A percentile compares a stretch with the other conserved stretches of the same genome.
phyloP scores from a whole-genome alignment of 331 rosid species.

The Malus hybrid region DNA sequence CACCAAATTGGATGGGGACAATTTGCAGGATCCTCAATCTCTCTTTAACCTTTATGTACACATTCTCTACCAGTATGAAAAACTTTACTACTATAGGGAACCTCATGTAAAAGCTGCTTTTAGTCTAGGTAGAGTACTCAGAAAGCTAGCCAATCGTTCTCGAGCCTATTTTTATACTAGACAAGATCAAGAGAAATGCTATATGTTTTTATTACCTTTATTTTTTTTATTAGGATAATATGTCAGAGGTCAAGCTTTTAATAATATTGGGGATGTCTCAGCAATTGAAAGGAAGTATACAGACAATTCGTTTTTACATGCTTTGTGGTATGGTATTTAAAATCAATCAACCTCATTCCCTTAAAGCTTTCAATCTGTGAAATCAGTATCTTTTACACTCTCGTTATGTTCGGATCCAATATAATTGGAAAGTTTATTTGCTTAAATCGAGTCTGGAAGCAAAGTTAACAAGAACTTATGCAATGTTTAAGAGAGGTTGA shows the following conservation, averaged over 20 bases:
- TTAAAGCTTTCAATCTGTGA: no score
- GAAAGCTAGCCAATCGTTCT: neutral
- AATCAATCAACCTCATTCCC: no score
- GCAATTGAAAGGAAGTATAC: neutral
- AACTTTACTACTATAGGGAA: conserved; percentile 22
- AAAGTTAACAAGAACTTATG: neutral
- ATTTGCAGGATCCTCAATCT: neutral
- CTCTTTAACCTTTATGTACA: conserved; percentile 18
- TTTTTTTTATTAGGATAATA: no score
- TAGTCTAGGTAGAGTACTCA: conserved; percentile 1
- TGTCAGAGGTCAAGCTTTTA: conserved; percentile 1
- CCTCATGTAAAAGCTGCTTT: conserved; percentile 6
- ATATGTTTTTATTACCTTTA: no score
- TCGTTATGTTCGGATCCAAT: neutral
- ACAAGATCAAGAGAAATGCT: neutral
- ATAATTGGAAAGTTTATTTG: neutral
- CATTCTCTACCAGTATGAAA: conserved; percentile 28
- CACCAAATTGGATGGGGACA: conserved; percentile 10
- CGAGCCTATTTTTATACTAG: no score
- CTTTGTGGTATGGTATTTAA: neutral
- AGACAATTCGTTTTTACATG: neutral
- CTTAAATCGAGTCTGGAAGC: neutral
- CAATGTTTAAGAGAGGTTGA: no score
- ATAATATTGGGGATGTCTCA: neutral
- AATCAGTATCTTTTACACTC: neutral